Evolutionary conservation across 495 filamentous ascomycete species (phyloP), one percentile per base, ranked within the genome.

Genomic region (Letharia lupina): DNA sequence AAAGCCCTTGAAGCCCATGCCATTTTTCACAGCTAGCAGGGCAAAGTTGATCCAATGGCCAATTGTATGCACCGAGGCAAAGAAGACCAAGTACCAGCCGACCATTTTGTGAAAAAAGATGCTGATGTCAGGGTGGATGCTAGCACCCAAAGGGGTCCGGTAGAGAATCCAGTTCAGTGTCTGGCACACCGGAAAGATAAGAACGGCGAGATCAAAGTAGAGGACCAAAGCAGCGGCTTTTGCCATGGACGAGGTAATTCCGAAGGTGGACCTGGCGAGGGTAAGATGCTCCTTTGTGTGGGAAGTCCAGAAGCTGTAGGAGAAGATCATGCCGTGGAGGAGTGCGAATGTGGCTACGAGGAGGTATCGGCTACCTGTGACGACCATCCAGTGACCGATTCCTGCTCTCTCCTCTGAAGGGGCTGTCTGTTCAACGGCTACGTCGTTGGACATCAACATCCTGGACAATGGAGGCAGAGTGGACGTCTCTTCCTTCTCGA

Each of bases 41-140:
- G 87, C 89, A 68, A 90, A 84, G 76, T 91, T 91, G 78, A 89
- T 87, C 86, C 87, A 90, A 75, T 91, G 89, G 60, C 88, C 86
- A 68, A 90, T 84, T 23, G 88, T 90, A 74, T 92, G 89, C 2
- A 91, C 82, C 84, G 85, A 90, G 28, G 87, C 89, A 74, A 89
- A 93, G 77, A 91, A 88, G 64, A 91, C 81, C 72, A 93, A 89
- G 31, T 87, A 89, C 87, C 89, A 91, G 6, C 86, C 89, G 41
- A 87, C 86, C 61, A 88, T 84, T 75, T 89, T 89, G 75, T 91
- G 89, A 77, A 91, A 90, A 45, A 87, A 87, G 70, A 90, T 90
- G 74, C 90, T 90, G 76, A 90, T 90, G 74, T 90, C 86, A 77
- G 91, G 89, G 68, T 88, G 88, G 62, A 92, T 85, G 71, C 91